phyloP scores from a whole-genome alignment of 306 rosid species.

The Lathyrus tuberosus region DNA sequence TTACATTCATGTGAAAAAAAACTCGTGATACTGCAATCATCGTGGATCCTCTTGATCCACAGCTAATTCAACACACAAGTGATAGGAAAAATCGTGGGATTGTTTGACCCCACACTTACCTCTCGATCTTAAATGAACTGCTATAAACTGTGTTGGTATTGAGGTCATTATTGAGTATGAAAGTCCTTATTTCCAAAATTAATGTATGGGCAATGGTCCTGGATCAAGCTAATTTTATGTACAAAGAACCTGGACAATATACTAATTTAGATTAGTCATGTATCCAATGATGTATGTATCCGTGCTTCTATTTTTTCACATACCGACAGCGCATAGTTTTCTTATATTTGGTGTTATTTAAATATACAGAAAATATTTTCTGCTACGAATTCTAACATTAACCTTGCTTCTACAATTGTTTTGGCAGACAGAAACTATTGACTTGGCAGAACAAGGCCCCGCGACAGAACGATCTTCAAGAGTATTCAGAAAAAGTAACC shows the following conservation, averaged over 20 bases:
- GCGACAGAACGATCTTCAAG: conserved; percentile 42
- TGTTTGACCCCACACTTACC: background rate
- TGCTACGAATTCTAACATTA: conserved; percentile 21
- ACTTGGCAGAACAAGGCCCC: conserved; percentile 60
- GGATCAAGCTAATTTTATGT: background rate
- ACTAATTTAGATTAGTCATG: background rate
- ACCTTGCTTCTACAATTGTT: conserved; percentile 19
- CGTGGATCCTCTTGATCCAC: background rate
- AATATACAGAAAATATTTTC: conserved; percentile 19
- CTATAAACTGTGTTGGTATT: background rate
- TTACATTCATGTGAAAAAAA: background rate
- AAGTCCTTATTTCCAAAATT: background rate
- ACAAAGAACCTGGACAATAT: conserved; percentile 6
- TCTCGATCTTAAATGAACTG: background rate
- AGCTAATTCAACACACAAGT: background rate
- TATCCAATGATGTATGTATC: conserved; percentile 3
- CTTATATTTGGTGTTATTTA: conserved; percentile 10
- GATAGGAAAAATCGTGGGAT: background rate
- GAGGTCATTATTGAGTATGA: conserved; percentile 5
- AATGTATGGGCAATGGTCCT: background rate
- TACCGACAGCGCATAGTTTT: background rate
- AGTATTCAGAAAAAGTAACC: conserved; percentile 68
- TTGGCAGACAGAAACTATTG: conserved; percentile 85
- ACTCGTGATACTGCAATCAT: background rate
- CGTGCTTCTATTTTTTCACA: background rate